These are phyloP conservation scores for Fusarium phyllophilum DNA, from an alignment of 2,329 filamentous ascomycete species.

Conservation along the genomic window DNA sequence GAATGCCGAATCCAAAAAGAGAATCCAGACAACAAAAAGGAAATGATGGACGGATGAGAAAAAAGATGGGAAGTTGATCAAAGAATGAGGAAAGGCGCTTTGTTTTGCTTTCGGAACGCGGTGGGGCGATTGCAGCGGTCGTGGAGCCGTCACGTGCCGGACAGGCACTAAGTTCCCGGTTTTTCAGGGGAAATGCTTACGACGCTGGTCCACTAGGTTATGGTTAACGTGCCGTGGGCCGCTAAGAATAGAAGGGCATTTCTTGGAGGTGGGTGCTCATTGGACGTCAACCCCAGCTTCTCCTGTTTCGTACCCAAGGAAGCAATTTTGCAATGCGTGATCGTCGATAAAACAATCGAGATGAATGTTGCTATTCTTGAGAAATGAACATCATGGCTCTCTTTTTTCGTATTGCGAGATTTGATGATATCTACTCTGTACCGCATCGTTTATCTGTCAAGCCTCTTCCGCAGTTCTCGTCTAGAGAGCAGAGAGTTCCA, in stretches of 20 bases:
- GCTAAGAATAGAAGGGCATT: slow-evolving; percentile 39
- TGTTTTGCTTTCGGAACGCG: slow-evolving; percentile 37
- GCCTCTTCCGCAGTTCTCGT: not conserved
- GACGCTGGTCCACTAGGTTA: slow-evolving; percentile 24
- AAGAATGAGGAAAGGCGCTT: slow-evolving; percentile 30
- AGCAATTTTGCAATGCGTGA: slow-evolving; percentile 39
- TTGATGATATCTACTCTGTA: not conserved
- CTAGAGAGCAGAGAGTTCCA: not conserved
- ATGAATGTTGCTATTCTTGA: slow-evolving; percentile 15
- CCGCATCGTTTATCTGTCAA: not conserved
- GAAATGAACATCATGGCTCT: not conserved
- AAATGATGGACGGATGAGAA: slow-evolving; percentile 20
- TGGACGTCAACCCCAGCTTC: slow-evolving; percentile 30
- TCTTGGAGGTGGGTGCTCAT: slow-evolving; percentile 18
- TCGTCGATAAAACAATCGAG: slow-evolving; percentile 30
- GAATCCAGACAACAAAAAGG: slow-evolving; percentile 20
- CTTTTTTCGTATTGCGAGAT: slow-evolving; percentile 14
- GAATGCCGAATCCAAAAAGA: slow-evolving; percentile 35
- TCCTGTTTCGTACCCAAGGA: slow-evolving; percentile 38
- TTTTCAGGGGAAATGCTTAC: slow-evolving; percentile 41
- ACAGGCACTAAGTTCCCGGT: slow-evolving; percentile 31
- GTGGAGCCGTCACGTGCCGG: slow-evolving; percentile 35
- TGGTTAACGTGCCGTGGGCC: slow-evolving; percentile 24
- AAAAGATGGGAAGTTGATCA: slow-evolving; percentile 15
- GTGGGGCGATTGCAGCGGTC: slow-evolving; percentile 21